These are phyloP conservation scores for Podospora appendiculata DNA, from an alignment of 495 filamentous ascomycete species.

Conservation along the genomic window DNA sequence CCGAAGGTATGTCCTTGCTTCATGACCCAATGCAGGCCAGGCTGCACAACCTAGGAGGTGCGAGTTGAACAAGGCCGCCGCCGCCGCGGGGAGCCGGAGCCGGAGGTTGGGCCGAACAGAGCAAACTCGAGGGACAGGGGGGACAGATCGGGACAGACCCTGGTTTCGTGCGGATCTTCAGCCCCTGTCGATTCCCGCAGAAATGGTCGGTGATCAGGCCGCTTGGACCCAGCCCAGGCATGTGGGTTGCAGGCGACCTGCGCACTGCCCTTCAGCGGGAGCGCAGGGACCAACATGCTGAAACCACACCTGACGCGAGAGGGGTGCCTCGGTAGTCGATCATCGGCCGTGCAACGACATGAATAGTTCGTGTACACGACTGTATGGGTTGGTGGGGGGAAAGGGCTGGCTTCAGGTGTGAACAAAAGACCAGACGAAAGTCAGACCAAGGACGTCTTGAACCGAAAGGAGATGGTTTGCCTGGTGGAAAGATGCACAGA, in stretches of 20 bases:
- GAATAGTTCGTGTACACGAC: not conserved
- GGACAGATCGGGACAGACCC: too few species aligned
- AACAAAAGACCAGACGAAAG: not conserved
- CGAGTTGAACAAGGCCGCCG: not conserved
- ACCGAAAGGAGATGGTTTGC: too few species aligned
- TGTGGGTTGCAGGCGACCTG: not conserved
- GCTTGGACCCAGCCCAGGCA: not conserved
- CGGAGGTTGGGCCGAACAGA: not conserved
- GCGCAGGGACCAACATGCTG: conserved; percentile 14
- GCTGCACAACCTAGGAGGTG: conserved; percentile 1
- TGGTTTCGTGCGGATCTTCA: too few species aligned
- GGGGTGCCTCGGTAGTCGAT: conserved; percentile 7
- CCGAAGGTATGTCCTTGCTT: too few species aligned
- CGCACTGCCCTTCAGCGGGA: not conserved
- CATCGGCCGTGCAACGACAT: not conserved
- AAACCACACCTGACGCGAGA: conserved; percentile 7
- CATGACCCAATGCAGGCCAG: not conserved
- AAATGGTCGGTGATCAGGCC: conserved; percentile 11
- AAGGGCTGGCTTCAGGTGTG: not conserved
- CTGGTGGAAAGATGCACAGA: too few species aligned
- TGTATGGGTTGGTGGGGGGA: too few species aligned
- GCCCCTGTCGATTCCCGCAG: not conserved
- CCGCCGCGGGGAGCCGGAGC: not conserved
- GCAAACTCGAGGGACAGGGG: too few species aligned
- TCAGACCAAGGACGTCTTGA: not conserved